These are phyloP conservation scores for Pisolithus tinctorius DNA, from an alignment of 768 basidiomycete genomes.

Conservation along the genomic window DNA sequence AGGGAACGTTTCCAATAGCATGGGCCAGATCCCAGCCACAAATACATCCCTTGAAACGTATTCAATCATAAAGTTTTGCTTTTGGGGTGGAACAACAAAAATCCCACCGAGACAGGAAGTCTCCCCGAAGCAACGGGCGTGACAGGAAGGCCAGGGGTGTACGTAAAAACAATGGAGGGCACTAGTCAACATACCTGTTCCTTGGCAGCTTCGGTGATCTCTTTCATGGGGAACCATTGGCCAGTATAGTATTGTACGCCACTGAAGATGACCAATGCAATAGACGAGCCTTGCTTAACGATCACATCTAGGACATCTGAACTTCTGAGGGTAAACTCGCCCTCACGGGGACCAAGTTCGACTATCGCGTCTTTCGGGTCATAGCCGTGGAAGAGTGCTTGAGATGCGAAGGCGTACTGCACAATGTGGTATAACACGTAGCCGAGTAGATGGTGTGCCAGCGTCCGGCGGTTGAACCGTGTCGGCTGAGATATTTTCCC, in stretches of 20 bases:
- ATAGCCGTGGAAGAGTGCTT: slow-evolving; percentile 72
- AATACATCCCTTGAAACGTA: slow-evolving; percentile 65
- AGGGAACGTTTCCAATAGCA: slow-evolving; percentile 87
- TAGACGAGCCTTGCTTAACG: slow-evolving; percentile 61
- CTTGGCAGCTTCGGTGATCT: slow-evolving; percentile 79
- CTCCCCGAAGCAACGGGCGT: slow-evolving; percentile 1
- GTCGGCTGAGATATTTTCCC: slow-evolving; percentile 9
- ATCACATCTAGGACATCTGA: slow-evolving; percentile 82
- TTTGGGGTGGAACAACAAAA: slow-evolving; percentile 5
- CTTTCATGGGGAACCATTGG: slow-evolving; percentile 85
- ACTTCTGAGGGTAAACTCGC: slow-evolving; percentile 81
- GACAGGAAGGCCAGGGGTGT: slow-evolving; percentile 6
- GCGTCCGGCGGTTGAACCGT: not conserved
- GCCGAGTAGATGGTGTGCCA: not conserved
- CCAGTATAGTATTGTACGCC: slow-evolving; percentile 98
- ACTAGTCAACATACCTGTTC: slow-evolving; percentile 52
- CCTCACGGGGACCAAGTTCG: slow-evolving; percentile 70
- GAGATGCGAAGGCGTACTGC: slow-evolving; percentile 96
- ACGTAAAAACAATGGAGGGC: slow-evolving; percentile 20
- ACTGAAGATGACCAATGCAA: slow-evolving; percentile 88
- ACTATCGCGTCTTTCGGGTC: slow-evolving; percentile 69
- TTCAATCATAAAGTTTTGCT: slow-evolving; percentile 9
- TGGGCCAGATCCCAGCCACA: slow-evolving; percentile 98
- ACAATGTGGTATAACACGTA: slow-evolving; percentile 3
- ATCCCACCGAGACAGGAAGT: not conserved